phyloP scores from a whole-genome alignment of 192 early-diverging fungal species.

The Backusella macrospora region DNA sequence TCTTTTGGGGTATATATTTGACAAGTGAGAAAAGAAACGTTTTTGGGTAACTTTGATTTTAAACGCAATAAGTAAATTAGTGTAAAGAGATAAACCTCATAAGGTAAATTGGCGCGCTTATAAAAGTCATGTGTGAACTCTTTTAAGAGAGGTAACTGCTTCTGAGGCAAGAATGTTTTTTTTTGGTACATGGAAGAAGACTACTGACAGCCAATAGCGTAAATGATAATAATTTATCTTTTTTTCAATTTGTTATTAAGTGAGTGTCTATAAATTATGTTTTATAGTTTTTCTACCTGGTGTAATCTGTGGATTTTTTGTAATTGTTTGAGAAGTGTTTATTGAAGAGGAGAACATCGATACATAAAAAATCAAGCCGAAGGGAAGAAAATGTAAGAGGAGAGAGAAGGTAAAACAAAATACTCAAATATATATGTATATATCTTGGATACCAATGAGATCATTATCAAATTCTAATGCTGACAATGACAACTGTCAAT shows the following conservation, averaged over 20 bases:
- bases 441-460: slow-evolving; percentile 12
- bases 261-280: neutral
- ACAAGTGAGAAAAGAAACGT: slow-evolving; percentile 39
- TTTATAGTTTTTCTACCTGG: slow-evolving; percentile 2
- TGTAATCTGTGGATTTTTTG: neutral
- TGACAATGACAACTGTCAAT: neutral
- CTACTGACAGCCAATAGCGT: slow-evolving; percentile 5
- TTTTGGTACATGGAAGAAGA: slow-evolving; percentile 1
- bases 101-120: slow-evolving; percentile 17
- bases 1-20: slow-evolving; percentile 48
- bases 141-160: slow-evolving; percentile 12
- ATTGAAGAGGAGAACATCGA: neutral
- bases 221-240: neutral
- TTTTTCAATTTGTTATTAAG: neutral
- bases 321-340: neutral
- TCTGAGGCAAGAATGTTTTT: neutral
- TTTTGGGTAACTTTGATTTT: slow-evolving; percentile 53
- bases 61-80: slow-evolving; percentile 68
- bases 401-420: neutral
- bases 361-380: neutral
- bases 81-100: slow-evolving; percentile 44
- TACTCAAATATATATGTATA: neutral
- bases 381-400: neutral
- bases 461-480: neutral
- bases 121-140: slow-evolving; percentile 20